Percentiles rank a stretch among this genome's conserved stretches.
Conservation (phyloP, 495 filamentous ascomycete genomes). For the Penicillium arizonense region DNA sequence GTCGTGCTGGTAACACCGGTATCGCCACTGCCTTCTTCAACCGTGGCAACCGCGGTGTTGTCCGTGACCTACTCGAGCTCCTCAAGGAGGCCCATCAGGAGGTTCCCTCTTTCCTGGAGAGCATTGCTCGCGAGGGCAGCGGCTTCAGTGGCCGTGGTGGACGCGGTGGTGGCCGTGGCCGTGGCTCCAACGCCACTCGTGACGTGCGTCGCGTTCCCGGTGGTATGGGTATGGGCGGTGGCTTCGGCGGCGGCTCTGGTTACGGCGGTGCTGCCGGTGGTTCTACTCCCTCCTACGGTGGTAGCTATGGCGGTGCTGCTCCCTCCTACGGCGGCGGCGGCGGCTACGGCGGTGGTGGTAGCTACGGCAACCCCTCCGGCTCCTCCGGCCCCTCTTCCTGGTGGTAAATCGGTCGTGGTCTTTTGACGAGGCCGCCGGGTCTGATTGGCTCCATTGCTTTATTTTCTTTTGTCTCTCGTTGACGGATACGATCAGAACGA, state of each 20-base stretch:
- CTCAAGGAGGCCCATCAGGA: slow-evolving; percentile 98
- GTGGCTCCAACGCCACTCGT: slow-evolving; percentile 63
- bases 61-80: slow-evolving; percentile 90
- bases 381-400: slow-evolving; percentile 81
- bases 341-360: slow-evolving; percentile 45
- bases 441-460: slow-evolving; percentile 43
- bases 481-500: slow-evolving; percentile 49
- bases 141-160: slow-evolving; percentile 72
- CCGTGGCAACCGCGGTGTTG: slow-evolving; percentile 96
- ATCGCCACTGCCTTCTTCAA: slow-evolving; percentile 99
- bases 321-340: slow-evolving; percentile 29
- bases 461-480: slow-evolving; percentile 40
- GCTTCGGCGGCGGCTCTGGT: slow-evolving; percentile 54
- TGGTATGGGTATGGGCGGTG: slow-evolving; percentile 40
- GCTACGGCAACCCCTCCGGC: slow-evolving; percentile 84
- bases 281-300: slow-evolving; percentile 27
- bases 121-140: slow-evolving; percentile 89
- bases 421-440: slow-evolving; percentile 45
- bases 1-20: slow-evolving; percentile 98
- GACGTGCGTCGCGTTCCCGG: slow-evolving; percentile 74
- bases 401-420: slow-evolving; percentile 76
- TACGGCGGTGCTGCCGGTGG: slow-evolving; percentile 36
- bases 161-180: slow-evolving; percentile 66
- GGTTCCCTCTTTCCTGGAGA: slow-evolving; percentile 89
- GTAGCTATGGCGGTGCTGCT: slow-evolving; percentile 37